Evolutionary conservation across 2,329 filamentous ascomycete genomes (phyloP), one percentile per base, ranked within the genome.

Genomic region (Talaromyces islandicus): DNA sequence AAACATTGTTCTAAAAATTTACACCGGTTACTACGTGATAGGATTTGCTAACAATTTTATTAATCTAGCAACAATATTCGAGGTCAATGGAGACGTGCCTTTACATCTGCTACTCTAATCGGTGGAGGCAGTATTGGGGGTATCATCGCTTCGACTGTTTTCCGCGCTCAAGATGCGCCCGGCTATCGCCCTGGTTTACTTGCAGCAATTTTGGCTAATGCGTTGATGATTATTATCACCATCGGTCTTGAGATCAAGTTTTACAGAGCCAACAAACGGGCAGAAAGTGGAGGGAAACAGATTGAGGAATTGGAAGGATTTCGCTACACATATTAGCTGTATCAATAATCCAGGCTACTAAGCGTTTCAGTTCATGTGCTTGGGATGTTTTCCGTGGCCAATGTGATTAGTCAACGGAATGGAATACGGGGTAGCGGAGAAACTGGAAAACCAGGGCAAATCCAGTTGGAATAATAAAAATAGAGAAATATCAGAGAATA

Each of bases 71-170:
- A 93, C 76, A 95, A 95, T 74, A 88, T 95, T 69, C 86, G 89
- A 57, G 91, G 90, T 0, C 90, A 94, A 76, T 95, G 90, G 90
- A 95, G 93, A 78, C 85, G 91, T 54, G 90, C 90, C 0, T 87
- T 94, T 66, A 88, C 85, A 71, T 89, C 85, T 61, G 89, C 90
- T 2, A 88, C 87, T 0, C 81, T 93, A 2, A 88, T 94, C 3
- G 88, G 88, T 1, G 85, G 89, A 55, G 90, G 90, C 7, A 90
- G 89, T 2, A 78, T 95, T 27, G 91, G 91, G 41, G 90, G 91
- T 35, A 94, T 94, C 64, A 84, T 85, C 1, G 89, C 89, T 27
- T 85, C 84, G 65, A 78, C 91, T 60, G 86, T 93, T 11, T 94
- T 93, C 75, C 81, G 86, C 11, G 67, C 74, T 17, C 17, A 38